Evolutionary conservation across 2,329 filamentous ascomycete genomes (phyloP), one percentile per base, ranked within the genome.

Genomic region (Lecanosticta acicola): DNA sequence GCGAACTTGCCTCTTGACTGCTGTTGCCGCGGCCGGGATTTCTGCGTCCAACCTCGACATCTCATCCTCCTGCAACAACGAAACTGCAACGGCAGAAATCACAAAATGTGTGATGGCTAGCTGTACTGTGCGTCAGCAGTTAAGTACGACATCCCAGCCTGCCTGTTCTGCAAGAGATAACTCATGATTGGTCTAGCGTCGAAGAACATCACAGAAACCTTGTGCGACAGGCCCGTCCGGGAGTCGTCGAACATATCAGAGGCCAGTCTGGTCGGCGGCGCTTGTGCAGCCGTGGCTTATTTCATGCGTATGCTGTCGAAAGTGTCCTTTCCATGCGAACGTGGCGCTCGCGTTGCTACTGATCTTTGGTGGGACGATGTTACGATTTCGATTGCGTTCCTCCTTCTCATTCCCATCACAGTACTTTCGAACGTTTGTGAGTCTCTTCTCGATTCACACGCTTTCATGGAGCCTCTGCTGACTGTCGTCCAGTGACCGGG

Each of bases 341-440:
- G 24, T 44, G 41, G 39, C 20, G 42, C 49, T 11, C 41, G 49
- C 13, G 35, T 50, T 13, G 44, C 52, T 34, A 38, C 46, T 5
- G 45, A 51, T 21, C 36, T 52, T 17, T 52, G 49, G 46, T 54
- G 49, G 49, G 52, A 54, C n/a, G 49, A 54, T 34, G 26, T 45
- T 7, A 46, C 47, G n/a, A 52, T 54, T 13, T 48, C 35, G 16
- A 10, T 52, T 32, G 52, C 49, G 2, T 45, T 49, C 26, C 5
- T 49, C 9, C 41, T 52, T 1, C 26, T 52, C 13, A 48, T 54
- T 20, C 46, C 49, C 2, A 52, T 52, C 10, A 46, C 45, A 9
- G 32, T 37, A 10, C 26, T 50, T 9, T 52, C 45, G 3, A 52
- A 48, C 29, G 26, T 51, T 21, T 41, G 48, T 48, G 26, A 44